Percentiles rank a stretch among this genome's conserved stretches.
phyloP scores from a whole-genome alignment of 495 filamentous ascomycete species.

The Penicillium soppii region DNA sequence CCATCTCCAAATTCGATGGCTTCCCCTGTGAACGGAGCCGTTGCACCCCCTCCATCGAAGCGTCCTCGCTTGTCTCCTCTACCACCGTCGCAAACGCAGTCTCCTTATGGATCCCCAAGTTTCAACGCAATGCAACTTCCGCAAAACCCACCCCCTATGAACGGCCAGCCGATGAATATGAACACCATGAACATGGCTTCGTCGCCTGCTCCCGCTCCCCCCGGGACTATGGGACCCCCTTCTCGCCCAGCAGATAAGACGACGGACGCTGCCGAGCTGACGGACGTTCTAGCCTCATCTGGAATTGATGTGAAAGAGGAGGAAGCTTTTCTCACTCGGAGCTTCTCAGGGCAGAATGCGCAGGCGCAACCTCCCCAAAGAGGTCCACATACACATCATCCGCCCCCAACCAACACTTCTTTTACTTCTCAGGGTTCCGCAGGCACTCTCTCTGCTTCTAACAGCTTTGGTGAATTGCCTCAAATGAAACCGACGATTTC shows the following conservation, averaged over 20 bases:
- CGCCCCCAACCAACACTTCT: slow-evolving; percentile 38
- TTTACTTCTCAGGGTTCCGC: slow-evolving; percentile 44
- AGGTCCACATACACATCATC: slow-evolving; percentile 43
- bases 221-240: slow-evolving; percentile 77
- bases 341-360: slow-evolving; percentile 51
- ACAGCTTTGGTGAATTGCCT: slow-evolving; percentile 40
- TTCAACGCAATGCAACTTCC: slow-evolving; percentile 46
- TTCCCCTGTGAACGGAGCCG: slow-evolving; percentile 42
- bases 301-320: slow-evolving; percentile 84
- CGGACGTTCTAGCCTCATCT: slow-evolving; percentile 73
- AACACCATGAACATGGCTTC: slow-evolving; percentile 28
- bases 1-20: slow-evolving; percentile 43
- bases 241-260: slow-evolving; percentile 68
- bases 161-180: slow-evolving; percentile 35
- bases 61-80: slow-evolving; percentile 68
- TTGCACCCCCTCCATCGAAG: slow-evolving; percentile 56
- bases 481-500: slow-evolving; percentile 30
- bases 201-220: slow-evolving; percentile 35
- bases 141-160: slow-evolving; percentile 32
- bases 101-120: slow-evolving; percentile 37
- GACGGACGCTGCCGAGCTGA: slow-evolving; percentile 67
- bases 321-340: slow-evolving; percentile 66
- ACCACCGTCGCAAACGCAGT: slow-evolving; percentile 47
- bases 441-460: slow-evolving; percentile 34
- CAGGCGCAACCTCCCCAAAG: slow-evolving; percentile 42